Percentiles rank a stretch among this genome's conserved stretches.
Evolutionary conservation across 1,284 basidiomycete species (phyloP).

Genomic region (Erythrobasidium hasegawianum): DNA sequence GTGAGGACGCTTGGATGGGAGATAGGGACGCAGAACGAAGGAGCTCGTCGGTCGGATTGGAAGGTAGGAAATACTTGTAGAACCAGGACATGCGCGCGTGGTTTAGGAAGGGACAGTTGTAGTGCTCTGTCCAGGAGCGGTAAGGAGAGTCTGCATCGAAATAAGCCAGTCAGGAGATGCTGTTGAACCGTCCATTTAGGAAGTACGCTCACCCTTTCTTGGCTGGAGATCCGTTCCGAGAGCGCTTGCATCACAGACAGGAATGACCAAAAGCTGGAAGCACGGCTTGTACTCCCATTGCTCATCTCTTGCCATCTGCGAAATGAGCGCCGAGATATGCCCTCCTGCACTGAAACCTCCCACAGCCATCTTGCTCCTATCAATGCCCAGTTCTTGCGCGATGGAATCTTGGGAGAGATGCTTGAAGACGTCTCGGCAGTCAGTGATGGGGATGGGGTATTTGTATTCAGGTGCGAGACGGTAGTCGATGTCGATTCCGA

Average conservation of each 20-base stretch:
- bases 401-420: background rate
- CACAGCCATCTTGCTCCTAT: constrained; percentile 19
- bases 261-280: constrained; percentile 35
- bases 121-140: constrained; percentile 27
- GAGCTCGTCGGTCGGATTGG: constrained; percentile 9
- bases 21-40: constrained; percentile 22
- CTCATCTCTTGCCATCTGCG: constrained; percentile 22
- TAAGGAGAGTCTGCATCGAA: constrained; percentile 12
- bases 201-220: constrained; percentile 8
- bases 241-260: constrained; percentile 35
- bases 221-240: constrained; percentile 21
- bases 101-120: constrained; percentile 30
- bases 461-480: constrained; percentile 32
- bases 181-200: background rate
- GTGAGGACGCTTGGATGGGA: constrained; percentile 20
- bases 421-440: constrained; percentile 33
- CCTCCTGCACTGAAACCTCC: constrained; percentile 34
- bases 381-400: constrained; percentile 9
- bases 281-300: constrained; percentile 17
- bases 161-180: background rate
- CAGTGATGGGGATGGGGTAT: constrained; percentile 28
- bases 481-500: constrained; percentile 33
- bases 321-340: constrained; percentile 33
- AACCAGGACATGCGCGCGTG: constrained; percentile 35
- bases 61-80: constrained; percentile 32